Evolutionary conservation across 164 flowering plant species (phyloP).

Genomic region (Magnolia sinica): DNA sequence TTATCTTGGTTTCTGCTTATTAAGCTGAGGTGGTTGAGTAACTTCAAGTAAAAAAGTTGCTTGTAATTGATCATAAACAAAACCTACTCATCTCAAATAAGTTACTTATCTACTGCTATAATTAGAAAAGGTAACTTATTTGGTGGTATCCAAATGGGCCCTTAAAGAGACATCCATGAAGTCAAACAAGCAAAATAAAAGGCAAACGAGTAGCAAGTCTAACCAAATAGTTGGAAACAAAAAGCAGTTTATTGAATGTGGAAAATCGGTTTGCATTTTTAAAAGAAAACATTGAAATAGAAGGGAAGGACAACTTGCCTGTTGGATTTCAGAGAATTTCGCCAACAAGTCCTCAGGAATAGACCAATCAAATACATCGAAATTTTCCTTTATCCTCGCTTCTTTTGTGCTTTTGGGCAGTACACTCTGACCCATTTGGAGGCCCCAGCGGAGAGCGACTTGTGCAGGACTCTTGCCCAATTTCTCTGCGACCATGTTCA

Average conservation of each 20-base stretch:
- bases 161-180: too few relatives aligned
- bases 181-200: too few relatives aligned
- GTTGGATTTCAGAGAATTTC: slow-evolving; percentile 64
- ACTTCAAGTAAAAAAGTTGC: too few relatives aligned
- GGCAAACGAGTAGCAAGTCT: not conserved
- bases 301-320: slow-evolving; percentile 38
- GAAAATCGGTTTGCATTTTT: not conserved
- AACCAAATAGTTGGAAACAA: not conserved
- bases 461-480: slow-evolving; percentile 75
- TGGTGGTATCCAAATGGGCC: too few relatives aligned
- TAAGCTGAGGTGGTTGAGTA: too few relatives aligned
- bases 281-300: not conserved
- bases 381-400: slow-evolving; percentile 63
- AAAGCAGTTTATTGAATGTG: not conserved
- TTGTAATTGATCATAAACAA: too few relatives aligned
- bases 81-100: too few relatives aligned
- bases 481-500: slow-evolving; percentile 51
- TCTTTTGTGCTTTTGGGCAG: slow-evolving; percentile 76
- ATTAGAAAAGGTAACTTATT: too few relatives aligned
- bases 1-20: too few relatives aligned
- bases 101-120: too few relatives aligned
- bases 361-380: slow-evolving; percentile 70
- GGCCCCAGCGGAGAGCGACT: slow-evolving; percentile 80
- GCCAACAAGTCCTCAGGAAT: slow-evolving; percentile 66
- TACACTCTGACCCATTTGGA: slow-evolving; percentile 82